Evolutionary conservation across 2,329 filamentous ascomycete genomes (phyloP), one percentile per base, ranked within the genome.

Genomic region (Colletotrichum caudatum): DNA sequence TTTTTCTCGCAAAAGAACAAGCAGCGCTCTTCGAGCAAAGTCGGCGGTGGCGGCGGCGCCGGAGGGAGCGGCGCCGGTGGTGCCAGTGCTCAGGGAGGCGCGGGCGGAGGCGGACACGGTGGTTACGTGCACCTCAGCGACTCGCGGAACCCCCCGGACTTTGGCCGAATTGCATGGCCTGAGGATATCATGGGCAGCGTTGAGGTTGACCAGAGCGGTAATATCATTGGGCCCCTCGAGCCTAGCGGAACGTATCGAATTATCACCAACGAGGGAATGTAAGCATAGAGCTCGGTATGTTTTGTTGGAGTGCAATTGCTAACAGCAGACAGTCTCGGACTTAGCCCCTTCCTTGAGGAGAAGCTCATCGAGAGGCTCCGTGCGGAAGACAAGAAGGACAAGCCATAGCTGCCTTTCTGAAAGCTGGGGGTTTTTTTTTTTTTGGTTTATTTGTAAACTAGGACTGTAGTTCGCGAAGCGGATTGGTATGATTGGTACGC

Each of bases 121-220:
- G 90, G 91, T 1, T 88, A 88, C 81, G 85, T 92, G 23, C 91
- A 93, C 79, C 82, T 93, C 6, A 91, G 89, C 66, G 91, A 93
- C 77, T 76, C 82, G 64, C 82, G 91, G 64, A 91, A 91, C 63
- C 89, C 90, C 2, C 90, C 89, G 0, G 90, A 91, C 75, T 92
- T 86, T 83, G 90, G 90, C 20, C 81, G 91, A 64, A 92, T 92
- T 77, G 89, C 90, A 2, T 92, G 88, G 84, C 90, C 90, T 1
- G 90, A 92, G 76, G 90, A 93, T 76, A 93, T 93, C 48, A 82
- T 93, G 65, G 91, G 90, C 48, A 92, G 90, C 74, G 84, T 92
- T 51, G 88, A 92, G 77, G 90, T 92, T 6, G 84, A 91, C 76
- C 84, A 83, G 1, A 74, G 80, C 8, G 91, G 91, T 0, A 78